These are phyloP conservation scores for Strigomonas galati DNA, from an alignment of 208 protist species.

Conservation along the genomic window DNA sequence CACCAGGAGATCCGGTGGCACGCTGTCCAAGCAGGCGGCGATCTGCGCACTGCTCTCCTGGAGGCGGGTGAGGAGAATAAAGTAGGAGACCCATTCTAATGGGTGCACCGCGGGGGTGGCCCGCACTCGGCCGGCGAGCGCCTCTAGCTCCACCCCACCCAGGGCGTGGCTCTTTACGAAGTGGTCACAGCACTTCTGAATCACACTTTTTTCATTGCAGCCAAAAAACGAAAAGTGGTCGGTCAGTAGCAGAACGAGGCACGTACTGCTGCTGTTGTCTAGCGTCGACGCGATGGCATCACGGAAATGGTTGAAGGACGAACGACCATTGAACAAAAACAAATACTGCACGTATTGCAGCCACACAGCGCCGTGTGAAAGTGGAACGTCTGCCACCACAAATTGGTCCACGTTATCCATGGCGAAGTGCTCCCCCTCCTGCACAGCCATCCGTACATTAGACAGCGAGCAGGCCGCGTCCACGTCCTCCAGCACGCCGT, in stretches of 20 bases:
- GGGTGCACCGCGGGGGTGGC: neutral
- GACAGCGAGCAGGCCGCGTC: conserved; percentile 39
- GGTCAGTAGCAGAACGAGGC: too few relatives aligned
- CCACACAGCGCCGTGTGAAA: conserved; percentile 38
- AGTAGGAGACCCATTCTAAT: neutral
- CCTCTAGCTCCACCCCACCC: conserved; percentile 17
- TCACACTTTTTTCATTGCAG: too few relatives aligned
- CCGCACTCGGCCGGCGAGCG: conserved; percentile 7
- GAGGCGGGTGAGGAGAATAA: neutral
- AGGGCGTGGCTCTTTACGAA: too few relatives aligned
- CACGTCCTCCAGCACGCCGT: conserved; percentile 43
- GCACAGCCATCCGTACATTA: conserved; percentile 6
- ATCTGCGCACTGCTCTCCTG: neutral
- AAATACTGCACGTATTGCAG: conserved; percentile 38
- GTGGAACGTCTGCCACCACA: too few relatives aligned
- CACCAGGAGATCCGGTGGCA: conserved; percentile 21
- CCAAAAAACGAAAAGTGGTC: too few relatives aligned
- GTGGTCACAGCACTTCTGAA: too few relatives aligned
- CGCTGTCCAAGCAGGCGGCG: conserved; percentile 9
- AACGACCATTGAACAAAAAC: conserved; percentile 29
- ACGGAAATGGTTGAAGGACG: neutral
- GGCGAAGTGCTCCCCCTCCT: conserved; percentile 39
- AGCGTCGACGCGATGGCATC: too few relatives aligned
- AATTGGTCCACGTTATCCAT: conserved; percentile 15
- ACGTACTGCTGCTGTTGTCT: too few relatives aligned